Conservation (phyloP, 345 rosid species). For the Eucalyptus victrix region DNA sequence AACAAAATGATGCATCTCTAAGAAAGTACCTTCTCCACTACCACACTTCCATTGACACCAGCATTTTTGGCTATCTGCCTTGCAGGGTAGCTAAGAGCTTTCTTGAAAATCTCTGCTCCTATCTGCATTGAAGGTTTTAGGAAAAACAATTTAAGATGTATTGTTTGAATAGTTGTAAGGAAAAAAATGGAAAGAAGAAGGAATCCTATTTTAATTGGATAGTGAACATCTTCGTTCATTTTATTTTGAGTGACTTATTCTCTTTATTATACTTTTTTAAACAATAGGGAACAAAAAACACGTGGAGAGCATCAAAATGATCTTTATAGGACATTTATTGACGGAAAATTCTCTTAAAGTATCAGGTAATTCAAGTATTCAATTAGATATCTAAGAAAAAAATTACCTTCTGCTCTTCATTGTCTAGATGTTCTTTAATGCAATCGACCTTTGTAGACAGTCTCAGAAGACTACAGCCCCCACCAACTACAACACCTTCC, state of each 20-base stretch:
- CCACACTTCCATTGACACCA: slow-evolving; percentile 67
- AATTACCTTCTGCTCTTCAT: slow-evolving; percentile 71
- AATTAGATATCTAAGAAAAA: not conserved
- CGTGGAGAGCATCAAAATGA: not conserved
- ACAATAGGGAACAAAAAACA: not conserved
- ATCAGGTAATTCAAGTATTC: not conserved
- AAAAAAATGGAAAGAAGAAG: not conserved
- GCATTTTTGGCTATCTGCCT: slow-evolving; percentile 81
- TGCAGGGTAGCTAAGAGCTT: slow-evolving; percentile 72
- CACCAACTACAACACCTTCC: slow-evolving; percentile 93
- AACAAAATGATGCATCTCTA: not conserved
- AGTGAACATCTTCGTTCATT: not conserved
- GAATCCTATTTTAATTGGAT: not conserved
- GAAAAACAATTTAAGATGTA: not conserved
- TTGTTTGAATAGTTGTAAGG: not conserved
- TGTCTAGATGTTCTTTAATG: slow-evolving; percentile 56
- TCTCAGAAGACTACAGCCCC: slow-evolving; percentile 80
- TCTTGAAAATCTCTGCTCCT: slow-evolving; percentile 86
- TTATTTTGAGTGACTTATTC: not conserved
- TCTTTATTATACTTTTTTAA: not conserved
- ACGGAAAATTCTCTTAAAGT: not conserved
- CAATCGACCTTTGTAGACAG: slow-evolving; percentile 56
- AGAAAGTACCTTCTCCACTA: slow-evolving; percentile 52
- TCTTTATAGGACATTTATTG: not conserved
- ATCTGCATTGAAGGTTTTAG: slow-evolving; percentile 22